These are phyloP conservation scores for Erysimum cheiri DNA, from an alignment of 441 rosid genomes.

Conservation along the genomic window DNA sequence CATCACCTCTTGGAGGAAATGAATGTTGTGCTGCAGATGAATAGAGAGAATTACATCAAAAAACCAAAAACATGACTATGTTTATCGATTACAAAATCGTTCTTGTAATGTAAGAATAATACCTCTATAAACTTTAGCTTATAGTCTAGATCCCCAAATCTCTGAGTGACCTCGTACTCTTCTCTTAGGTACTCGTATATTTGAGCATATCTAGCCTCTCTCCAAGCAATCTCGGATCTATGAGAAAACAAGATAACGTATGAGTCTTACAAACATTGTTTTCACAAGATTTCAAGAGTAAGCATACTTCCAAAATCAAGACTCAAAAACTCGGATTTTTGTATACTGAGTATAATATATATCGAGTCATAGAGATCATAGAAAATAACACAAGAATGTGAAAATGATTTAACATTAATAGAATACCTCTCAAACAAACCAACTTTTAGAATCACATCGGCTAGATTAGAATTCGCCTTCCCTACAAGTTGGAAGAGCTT, in stretches of 20 bases:
- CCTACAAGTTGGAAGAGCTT: constrained; percentile 94
- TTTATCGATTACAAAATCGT: background rate
- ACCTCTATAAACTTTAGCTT: constrained; percentile 95
- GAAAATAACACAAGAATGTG: background rate
- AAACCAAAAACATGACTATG: background rate
- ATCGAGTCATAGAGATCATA: background rate
- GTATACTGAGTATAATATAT: too few species aligned
- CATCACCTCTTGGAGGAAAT: constrained; percentile 89
- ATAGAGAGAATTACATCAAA: background rate
- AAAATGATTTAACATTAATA: background rate
- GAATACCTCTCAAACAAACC: constrained; percentile 92
- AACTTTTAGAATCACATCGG: constrained; percentile 94
- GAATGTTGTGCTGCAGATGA: constrained; percentile 88
- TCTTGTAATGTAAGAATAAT: constrained; percentile 20
- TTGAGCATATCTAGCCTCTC: constrained; percentile 91
- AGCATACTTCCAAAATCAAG: constrained; percentile 8
- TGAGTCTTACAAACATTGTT: constrained; percentile 5
- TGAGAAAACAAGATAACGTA: constrained; percentile 32
- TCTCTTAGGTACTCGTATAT: constrained; percentile 90
- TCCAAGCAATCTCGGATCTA: constrained; percentile 98
- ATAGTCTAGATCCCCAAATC: constrained; percentile 86
- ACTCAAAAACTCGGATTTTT: constrained; percentile 5
- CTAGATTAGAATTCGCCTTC: constrained; percentile 94
- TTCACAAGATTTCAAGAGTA: constrained; percentile 20
- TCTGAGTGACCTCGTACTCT: constrained; percentile 92